Base-by-base conservation (phyloP, 495 filamentous ascomycete species). In the Aspergillus carlsbadensis region DNA sequence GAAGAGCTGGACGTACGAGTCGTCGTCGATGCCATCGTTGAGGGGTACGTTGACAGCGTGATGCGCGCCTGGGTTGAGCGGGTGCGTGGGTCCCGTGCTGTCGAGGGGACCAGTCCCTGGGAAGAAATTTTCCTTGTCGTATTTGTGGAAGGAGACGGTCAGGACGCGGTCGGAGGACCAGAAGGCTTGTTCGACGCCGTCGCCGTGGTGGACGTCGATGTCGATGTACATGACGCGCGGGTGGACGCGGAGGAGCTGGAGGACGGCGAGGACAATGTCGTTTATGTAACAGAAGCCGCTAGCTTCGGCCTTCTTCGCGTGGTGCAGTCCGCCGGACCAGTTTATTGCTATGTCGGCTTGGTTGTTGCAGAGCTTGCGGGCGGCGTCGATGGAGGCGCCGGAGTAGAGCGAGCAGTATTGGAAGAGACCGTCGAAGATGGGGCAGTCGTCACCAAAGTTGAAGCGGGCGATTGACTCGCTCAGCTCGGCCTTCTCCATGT, bases 281-380 rank as follows among this genome's bases (percentile, higher is more conserved):
- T 98, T 98, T 65, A 96, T 87, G 73, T 98, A 98, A 75, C 94
- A 98, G 74, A 98, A 98, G 6, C 94, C 94, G 46, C 85, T 89
- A 15, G 95, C 94, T 70, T 96, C 90, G 65, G 86, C 84, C 65
- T 95, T 96, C 68, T 96, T 96, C 22, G 94, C 94, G 70, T 98
- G 94, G 67, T 98, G 94, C n/a, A 98, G 78, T 3, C 94, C 94
- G 17, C 94, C 94, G n/a, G 91, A 93, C 94, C 94, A 98, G 70
- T 96, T 96, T 76, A 98, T 92, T 10, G 94, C 94, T 63, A 98
- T 98, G 65, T 96, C 87, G 21, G 91, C 88, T 72, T 97, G 89
- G 34, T 86, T 78, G 64, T 88, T 86, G 62, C 86, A 88, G 34
- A 98, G 82, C 69, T 93, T 94, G 56, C 90, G 87, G 24, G 94